These are phyloP conservation scores for Mucor mucedo DNA, from an alignment of 371 early-diverging fungal genomes.

Conservation along the genomic window DNA sequence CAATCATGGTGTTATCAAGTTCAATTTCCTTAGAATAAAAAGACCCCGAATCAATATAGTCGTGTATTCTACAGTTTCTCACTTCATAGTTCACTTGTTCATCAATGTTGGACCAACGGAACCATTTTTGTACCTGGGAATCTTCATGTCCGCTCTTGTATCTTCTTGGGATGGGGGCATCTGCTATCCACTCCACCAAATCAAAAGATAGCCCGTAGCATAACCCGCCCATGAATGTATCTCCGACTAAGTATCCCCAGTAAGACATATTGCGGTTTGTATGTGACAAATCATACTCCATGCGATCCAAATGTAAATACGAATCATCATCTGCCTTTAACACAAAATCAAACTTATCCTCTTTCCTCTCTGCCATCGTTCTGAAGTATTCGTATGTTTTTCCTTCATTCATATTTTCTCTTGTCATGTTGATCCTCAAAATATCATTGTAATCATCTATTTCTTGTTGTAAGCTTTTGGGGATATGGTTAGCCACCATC, in stretches of 20 bases:
- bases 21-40: conserved; percentile 1
- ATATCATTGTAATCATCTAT: neutral
- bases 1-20: neutral
- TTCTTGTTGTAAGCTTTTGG: neutral
- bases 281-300: conserved; percentile 2
- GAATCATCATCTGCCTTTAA: conserved; percentile 1
- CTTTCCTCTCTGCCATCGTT: neutral
- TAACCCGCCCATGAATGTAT: conserved; percentile 1
- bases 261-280: neutral
- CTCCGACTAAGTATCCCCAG: neutral
- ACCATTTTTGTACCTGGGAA: conserved; percentile 4
- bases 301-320: conserved; percentile 1
- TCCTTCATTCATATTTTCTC: conserved; percentile 2
- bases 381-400: neutral
- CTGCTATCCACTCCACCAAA: neutral
- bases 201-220: conserved; percentile 1
- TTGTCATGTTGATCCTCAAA: neutral
- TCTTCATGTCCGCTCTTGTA: neutral
- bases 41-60: neutral
- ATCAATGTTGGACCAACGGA: neutral
- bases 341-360: neutral
- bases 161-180: neutral
- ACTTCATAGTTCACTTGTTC: conserved; percentile 1
- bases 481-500: neutral
- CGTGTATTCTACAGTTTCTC: conserved; percentile 2